Evolutionary conservation across 2,329 filamentous ascomycete genomes (phyloP).

Genomic region (Botrytis cinerea): DNA sequence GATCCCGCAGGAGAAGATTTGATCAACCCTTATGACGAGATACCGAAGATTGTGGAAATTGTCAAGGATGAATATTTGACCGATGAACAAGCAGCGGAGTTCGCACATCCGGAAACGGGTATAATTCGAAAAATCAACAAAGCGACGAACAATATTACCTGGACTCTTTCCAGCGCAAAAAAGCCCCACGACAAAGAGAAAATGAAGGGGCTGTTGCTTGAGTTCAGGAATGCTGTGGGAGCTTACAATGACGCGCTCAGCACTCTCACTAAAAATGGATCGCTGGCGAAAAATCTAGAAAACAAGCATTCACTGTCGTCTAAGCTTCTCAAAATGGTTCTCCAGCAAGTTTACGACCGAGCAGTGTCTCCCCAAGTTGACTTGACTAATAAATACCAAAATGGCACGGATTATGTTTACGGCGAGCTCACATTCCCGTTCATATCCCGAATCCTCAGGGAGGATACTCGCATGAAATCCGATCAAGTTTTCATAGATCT

Average conservation of each 20-base stretch:
- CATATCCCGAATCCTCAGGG: constrained; percentile 76
- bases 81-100: constrained; percentile 63
- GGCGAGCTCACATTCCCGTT: constrained; percentile 88
- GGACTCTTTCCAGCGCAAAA: constrained; percentile 44
- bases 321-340: constrained; percentile 75
- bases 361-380: constrained; percentile 90
- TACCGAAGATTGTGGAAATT: constrained; percentile 67
- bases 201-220: constrained; percentile 57
- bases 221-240: constrained; percentile 71
- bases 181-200: constrained; percentile 58
- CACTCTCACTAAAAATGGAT: constrained; percentile 66
- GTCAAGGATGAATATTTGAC: constrained; percentile 78
- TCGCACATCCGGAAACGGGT: constrained; percentile 72
- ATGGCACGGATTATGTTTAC: constrained; percentile 91
- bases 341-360: constrained; percentile 86
- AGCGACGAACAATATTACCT: constrained; percentile 46
- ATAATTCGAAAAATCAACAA: constrained; percentile 76
- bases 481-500: constrained; percentile 90
- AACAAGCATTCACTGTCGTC: constrained; percentile 68
- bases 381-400: constrained; percentile 79
- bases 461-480: constrained; percentile 70
- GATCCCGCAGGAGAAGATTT: constrained; percentile 77
- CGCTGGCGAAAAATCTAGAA: constrained; percentile 71
- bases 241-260: constrained; percentile 76
- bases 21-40: constrained; percentile 75